phyloP scores from a whole-genome alignment of 2,329 filamentous ascomycete species.

The Cladophialophora bantiana region DNA sequence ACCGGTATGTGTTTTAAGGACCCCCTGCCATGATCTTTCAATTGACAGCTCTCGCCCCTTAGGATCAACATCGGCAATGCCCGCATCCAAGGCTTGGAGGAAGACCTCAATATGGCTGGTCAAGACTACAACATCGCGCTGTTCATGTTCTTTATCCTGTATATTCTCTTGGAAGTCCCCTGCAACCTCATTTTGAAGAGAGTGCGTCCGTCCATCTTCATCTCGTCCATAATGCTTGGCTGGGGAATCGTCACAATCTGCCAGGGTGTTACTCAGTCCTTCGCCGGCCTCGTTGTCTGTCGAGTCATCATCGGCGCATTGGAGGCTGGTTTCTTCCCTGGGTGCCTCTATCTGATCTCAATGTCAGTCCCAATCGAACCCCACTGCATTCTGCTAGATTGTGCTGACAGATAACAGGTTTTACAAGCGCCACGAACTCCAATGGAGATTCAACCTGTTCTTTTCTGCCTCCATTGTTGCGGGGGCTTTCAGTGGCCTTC shows the following conservation, averaged over 20 bases:
- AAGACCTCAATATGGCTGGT: constrained; percentile 53
- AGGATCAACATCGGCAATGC: constrained; percentile 59
- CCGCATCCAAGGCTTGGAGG: constrained; percentile 53
- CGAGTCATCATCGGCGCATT: constrained; percentile 45
- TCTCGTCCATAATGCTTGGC: constrained; percentile 35
- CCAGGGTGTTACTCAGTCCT: constrained; percentile 45
- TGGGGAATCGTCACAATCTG: constrained; percentile 52
- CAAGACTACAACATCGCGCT: constrained; percentile 47
- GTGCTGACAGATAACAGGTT: constrained; percentile 41
- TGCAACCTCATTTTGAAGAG: constrained; percentile 55
- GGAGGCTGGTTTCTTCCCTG: constrained; percentile 50
- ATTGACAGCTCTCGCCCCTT: constrained; percentile 3
- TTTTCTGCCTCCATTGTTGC: constrained; percentile 49
- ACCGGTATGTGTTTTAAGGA: constrained; percentile 23
- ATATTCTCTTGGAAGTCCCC: constrained; percentile 48
- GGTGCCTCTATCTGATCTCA: constrained; percentile 41
- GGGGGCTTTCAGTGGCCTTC: constrained; percentile 54
- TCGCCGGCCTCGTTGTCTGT: constrained; percentile 43
- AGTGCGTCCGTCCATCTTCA: constrained; percentile 38
- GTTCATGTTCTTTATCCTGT: constrained; percentile 39
- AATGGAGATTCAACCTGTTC: constrained; percentile 47
- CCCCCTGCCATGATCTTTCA: neutral
- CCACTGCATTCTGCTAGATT: constrained; percentile 41
- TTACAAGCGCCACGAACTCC: constrained; percentile 50
- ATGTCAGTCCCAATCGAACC: constrained; percentile 29